Base-by-base conservation (phyloP, 2,329 filamentous ascomycete species). In the Aspergillus piperis region DNA sequence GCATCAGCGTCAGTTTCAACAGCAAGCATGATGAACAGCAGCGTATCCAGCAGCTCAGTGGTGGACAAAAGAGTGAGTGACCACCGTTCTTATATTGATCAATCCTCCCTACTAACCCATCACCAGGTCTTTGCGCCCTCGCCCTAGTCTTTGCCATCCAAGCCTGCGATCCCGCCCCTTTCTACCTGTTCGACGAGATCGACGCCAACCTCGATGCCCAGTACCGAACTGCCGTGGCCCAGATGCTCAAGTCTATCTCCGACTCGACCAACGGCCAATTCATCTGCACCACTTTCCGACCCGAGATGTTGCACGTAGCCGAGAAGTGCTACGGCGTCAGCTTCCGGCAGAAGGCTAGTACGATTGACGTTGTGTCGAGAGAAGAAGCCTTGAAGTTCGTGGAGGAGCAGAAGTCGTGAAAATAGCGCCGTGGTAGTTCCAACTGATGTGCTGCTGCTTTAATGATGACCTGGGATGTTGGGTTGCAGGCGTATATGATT, bases 111-210 rank as follows among this genome's bases (percentile, higher is more conserved):
- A 42, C 61, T 71, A 66, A 70, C 58, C 19, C 53, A 27, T 1
- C 13, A 8, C 32, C 64, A 92, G 90, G 91, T 86, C 83, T 98
- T 63, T 98, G 94, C 77, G 95, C 95, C 8, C 86, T 99, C n/a
- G 96, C 95, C 48, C 86, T 99, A 54, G 96, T 99, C 68, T 99
- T 99, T 74, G 95, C 95, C n/a, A 96, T 99, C 68, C 95, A 99
- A 78, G 91, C 93, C 68, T 96, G 94, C 61, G 95, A 99, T 75
- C 95, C 94, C 8, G 96, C 94, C 48, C 95, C 95, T 1, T 98
- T 99, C 83, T 97, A 99, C 75, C 93, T 99, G 71, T 99, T 99
- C 70, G 95, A 99, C 76, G 95, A 99, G 78, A 96, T 99, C 65
- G 95, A 99, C 73, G 95, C 95, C 76, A 99, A 99, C 74, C 85